These are phyloP conservation scores for Henckelia pumila DNA, from an alignment of 257 asterid species.

Conservation along the genomic window DNA sequence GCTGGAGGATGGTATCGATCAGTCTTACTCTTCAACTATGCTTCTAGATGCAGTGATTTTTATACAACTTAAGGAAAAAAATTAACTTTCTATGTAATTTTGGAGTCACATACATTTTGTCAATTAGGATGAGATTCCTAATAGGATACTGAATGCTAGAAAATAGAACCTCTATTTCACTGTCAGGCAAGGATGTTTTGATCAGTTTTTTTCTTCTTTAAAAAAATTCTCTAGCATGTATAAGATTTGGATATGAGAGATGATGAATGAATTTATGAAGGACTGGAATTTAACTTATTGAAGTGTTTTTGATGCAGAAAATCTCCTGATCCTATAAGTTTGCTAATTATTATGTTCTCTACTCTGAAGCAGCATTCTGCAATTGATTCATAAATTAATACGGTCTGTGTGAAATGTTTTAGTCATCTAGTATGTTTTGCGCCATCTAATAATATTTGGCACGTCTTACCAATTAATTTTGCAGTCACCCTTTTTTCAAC, in stretches of 20 bases:
- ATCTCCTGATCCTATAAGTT: conserved; percentile 7
- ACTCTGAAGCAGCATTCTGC: background rate
- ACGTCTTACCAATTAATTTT: conserved; percentile 6
- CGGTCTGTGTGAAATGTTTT: background rate
- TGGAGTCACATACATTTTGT: background rate
- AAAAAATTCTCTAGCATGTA: conserved; percentile 3
- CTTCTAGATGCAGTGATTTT: background rate
- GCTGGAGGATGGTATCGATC: background rate
- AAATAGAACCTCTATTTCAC: background rate
- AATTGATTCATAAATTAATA: conserved; percentile 2
- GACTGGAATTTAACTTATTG: conserved; percentile 2
- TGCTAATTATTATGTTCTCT: background rate
- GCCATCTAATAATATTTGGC: conserved; percentile 12
- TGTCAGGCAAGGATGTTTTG: conserved; percentile 12
- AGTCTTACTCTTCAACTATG: background rate
- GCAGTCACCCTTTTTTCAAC: conserved; percentile 23
- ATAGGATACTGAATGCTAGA: conserved; percentile 2
- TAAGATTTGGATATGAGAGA: conserved; percentile 2
- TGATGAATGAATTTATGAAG: background rate
- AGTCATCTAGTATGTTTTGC: background rate
- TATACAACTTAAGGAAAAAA: conserved; percentile 1
- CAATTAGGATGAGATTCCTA: background rate
- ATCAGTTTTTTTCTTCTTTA: conserved; percentile 8
- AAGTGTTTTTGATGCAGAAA: conserved; percentile 2
- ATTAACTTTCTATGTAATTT: conserved; percentile 1